Percentiles rank a stretch among this genome's conserved stretches.
Evolutionary conservation across 2,329 filamentous ascomycete species (phyloP).

Genomic region (Ceratocystis ficicola): DNA sequence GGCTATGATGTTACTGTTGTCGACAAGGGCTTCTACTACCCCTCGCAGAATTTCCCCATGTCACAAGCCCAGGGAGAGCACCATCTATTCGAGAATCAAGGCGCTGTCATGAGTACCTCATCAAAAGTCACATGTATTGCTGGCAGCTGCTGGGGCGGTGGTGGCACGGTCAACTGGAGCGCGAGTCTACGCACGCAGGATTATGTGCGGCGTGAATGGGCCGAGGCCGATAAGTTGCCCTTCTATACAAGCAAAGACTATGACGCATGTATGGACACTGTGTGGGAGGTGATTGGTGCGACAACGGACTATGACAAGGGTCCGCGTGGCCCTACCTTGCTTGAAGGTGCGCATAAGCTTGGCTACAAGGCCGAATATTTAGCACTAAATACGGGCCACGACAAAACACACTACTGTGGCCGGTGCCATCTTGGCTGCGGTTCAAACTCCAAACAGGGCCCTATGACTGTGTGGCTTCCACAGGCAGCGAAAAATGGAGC

Average conservation of each 20-base stretch:
- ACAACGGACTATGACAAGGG: slow-evolving; percentile 53
- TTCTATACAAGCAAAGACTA: slow-evolving; percentile 65
- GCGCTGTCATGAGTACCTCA: slow-evolving; percentile 45
- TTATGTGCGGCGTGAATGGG: slow-evolving; percentile 73
- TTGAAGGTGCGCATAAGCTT: slow-evolving; percentile 62
- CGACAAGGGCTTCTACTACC: slow-evolving; percentile 70
- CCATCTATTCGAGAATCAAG: slow-evolving; percentile 59
- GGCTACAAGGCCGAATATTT: slow-evolving; percentile 58
- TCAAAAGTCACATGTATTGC: slow-evolving; percentile 49
- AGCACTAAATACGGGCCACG: slow-evolving; percentile 66
- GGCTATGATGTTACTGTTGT: slow-evolving; percentile 66
- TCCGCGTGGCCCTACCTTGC: slow-evolving; percentile 59
- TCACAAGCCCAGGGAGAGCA: slow-evolving; percentile 44
- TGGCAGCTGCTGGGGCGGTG: slow-evolving; percentile 70
- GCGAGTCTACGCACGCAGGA: slow-evolving; percentile 54
- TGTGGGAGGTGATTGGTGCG: slow-evolving; percentile 70
- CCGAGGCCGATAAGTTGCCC: slow-evolving; percentile 47
- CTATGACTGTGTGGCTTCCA: slow-evolving; percentile 62
- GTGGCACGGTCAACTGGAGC: slow-evolving; percentile 81
- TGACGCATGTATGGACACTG: slow-evolving; percentile 65
- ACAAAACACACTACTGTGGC: slow-evolving; percentile 58
- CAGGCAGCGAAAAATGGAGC: slow-evolving; percentile 68
- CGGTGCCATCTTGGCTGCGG: slow-evolving; percentile 50
- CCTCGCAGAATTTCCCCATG: slow-evolving; percentile 64
- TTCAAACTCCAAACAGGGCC: slow-evolving; percentile 64